These are phyloP conservation scores for Cladosporium sp. DNA, from an alignment of 2,329 filamentous ascomycete genomes.

Conservation along the genomic window DNA sequence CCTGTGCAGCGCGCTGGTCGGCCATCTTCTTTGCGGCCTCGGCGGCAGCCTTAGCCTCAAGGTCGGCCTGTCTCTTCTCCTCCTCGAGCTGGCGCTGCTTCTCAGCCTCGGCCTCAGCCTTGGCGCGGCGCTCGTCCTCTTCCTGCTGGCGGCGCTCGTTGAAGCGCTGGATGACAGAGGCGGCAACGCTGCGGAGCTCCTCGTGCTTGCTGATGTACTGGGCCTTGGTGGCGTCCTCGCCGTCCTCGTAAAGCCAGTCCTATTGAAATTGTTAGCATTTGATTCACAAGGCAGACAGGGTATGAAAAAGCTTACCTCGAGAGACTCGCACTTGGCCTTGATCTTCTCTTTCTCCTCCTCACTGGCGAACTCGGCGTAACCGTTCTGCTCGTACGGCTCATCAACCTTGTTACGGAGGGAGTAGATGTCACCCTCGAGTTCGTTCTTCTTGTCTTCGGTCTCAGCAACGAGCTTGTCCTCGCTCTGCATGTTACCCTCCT, in stretches of 20 bases:
- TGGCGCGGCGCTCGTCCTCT: slow-evolving; percentile 68
- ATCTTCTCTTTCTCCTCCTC: slow-evolving; percentile 92
- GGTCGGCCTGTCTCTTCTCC: slow-evolving; percentile 56
- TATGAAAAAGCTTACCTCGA: slow-evolving; percentile 67
- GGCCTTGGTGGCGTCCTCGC: slow-evolving; percentile 90
- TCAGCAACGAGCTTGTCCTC: slow-evolving; percentile 98
- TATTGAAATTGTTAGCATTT: slow-evolving; percentile 40
- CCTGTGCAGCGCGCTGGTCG: slow-evolving; percentile 50
- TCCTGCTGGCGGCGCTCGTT: slow-evolving; percentile 92
- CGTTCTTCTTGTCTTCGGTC: slow-evolving; percentile 99
- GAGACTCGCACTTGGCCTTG: slow-evolving; percentile 75
- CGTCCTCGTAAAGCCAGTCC: slow-evolving; percentile 99
- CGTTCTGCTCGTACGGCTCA: slow-evolving; percentile 65
- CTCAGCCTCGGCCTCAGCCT: slow-evolving; percentile 64
- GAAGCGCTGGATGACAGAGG: slow-evolving; percentile 89
- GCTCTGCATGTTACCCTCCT: slow-evolving; percentile 88
- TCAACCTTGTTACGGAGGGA: slow-evolving; percentile 94
- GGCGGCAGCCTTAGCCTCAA: slow-evolving; percentile 41
- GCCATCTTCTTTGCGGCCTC: slow-evolving; percentile 57
- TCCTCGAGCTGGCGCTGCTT: slow-evolving; percentile 66
- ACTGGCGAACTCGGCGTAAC: slow-evolving; percentile 71
- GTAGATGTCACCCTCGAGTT: slow-evolving; percentile 97
- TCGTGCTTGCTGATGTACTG: slow-evolving; percentile 94
- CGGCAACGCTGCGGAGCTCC: slow-evolving; percentile 86
- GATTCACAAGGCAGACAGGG: neutral